Base-by-base conservation (phyloP, 2,329 filamentous ascomycete species). In the Trematosphaeria pertusa region DNA sequence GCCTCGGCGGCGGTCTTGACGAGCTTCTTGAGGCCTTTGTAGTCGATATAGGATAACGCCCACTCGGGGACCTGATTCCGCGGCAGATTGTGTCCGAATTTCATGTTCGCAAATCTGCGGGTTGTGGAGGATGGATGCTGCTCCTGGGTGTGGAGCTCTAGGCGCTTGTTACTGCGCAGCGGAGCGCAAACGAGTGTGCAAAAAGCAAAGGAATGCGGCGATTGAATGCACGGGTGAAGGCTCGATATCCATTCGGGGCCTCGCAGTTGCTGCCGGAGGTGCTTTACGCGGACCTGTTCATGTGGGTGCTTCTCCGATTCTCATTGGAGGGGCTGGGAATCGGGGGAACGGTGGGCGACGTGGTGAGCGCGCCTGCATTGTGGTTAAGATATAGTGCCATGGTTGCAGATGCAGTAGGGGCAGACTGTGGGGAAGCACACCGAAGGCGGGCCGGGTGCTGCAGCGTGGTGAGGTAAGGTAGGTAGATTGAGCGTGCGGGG, bases 1-100 rank as follows among this genome's bases (percentile, higher is more conserved):
- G 84, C 82, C 55, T 82, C 79, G 48, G 85, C 81, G 24, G 88
- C 87, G 10, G 87, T 83, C 68, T 96, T 97, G 76, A 99, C 92
- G 56, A 97, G 83, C 78, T 94, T 96, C 81, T 99, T 99, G 63
- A 97, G 78, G 60, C 87, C 86, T 70, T 93, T 94, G 78, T 95
- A 95, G 75, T 94, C 86, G 77, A 94, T 92, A 70, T 95, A 95
- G 22, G 81, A 86, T 46, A 86, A 80, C 42, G 88, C 87, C 90
- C 90, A 95, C 75, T 93, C 89, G 37, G 89, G 90, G 65, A 94
- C 89, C 75, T 93, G 88, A 67, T 92, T 91, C 37, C 88, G 85
- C 14, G 89, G 84, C 44, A 95, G 80, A 44, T 78, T 78, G 61
- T 79, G 77, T 5, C 75, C 78, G 56, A 79, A 78, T 62, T 78